A percentile compares a stretch with the other conserved stretches of the same genome.
Evolutionary conservation across 169 alveolate species (phyloP).

Genomic region (Toxoplasma gondii): DNA sequence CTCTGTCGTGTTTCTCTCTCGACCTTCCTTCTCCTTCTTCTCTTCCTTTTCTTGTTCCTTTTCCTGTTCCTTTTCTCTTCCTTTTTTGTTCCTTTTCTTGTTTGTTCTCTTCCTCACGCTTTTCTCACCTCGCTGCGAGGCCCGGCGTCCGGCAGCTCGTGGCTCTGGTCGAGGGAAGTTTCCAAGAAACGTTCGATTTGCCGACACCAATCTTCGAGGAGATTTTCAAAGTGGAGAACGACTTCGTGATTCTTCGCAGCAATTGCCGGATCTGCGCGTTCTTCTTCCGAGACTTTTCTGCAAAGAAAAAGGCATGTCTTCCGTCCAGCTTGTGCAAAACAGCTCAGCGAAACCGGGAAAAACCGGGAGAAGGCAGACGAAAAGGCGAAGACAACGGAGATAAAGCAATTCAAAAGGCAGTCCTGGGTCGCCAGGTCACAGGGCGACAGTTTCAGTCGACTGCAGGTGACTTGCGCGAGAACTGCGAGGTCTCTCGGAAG

Average conservation of each 20-base stretch:
- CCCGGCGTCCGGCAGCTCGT: constrained; percentile 54
- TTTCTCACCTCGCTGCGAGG: constrained; percentile 65
- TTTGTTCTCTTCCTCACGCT: no score
- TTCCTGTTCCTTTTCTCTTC: no score
- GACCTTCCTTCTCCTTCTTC: no score
- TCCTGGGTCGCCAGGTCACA: no score
- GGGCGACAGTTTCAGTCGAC: no score
- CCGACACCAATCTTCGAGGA: constrained; percentile 68
- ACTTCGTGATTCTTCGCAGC: constrained; percentile 58
- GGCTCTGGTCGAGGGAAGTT: constrained; percentile 39
- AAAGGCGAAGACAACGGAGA: background rate
- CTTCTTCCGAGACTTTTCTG: background rate
- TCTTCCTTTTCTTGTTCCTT: no score
- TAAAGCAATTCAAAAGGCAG: no score
- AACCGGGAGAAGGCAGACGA: background rate
- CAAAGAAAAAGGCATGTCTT: background rate
- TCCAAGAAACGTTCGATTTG: constrained; percentile 63
- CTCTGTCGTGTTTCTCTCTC: no score
- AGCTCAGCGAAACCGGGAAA: background rate
- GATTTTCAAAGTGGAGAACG: constrained; percentile 62
- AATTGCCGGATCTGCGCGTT: background rate
- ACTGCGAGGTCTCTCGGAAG: no score
- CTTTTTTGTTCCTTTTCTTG: no score
- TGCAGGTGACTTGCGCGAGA: no score
- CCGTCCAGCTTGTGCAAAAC: no score